These are phyloP conservation scores for Clarireedia hainanense DNA, from an alignment of 2,329 filamentous ascomycete species.

Conservation along the genomic window DNA sequence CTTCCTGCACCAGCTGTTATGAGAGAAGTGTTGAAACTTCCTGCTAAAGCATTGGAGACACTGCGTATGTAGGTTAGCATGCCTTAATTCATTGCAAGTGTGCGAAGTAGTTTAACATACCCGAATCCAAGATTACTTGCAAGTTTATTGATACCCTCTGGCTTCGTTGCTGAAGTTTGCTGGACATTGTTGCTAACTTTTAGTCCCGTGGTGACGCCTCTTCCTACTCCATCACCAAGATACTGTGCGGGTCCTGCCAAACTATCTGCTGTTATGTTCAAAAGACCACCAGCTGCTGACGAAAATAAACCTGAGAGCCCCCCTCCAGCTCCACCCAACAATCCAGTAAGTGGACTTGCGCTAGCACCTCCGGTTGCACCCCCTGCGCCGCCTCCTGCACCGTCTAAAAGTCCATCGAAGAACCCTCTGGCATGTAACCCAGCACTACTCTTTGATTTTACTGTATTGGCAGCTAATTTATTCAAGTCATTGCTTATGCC, in stretches of 20 bases:
- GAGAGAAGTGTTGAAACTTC: neutral
- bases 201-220: constrained; percentile 3
- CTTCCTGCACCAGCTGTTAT: neutral
- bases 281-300: neutral
- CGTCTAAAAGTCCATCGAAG: neutral
- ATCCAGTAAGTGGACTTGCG: neutral
- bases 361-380: neutral
- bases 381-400: neutral
- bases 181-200: constrained; percentile 3
- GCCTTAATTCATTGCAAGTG: neutral
- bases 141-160: neutral
- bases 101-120: neutral
- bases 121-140: constrained; percentile 5
- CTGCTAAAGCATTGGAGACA: constrained; percentile 1
- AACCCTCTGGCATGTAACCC: neutral
- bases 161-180: constrained; percentile 1
- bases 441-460: neutral
- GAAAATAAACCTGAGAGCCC: neutral
- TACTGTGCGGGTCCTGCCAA: neutral
- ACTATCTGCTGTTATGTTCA: neutral
- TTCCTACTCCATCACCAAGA: constrained; percentile 5
- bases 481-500: constrained; percentile 6
- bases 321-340: neutral
- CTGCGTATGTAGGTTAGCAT: neutral
- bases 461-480: neutral